These are phyloP conservation scores for Mortierella sp. DNA, from an alignment of 371 early-diverging fungal species.

Conservation along the genomic window DNA sequence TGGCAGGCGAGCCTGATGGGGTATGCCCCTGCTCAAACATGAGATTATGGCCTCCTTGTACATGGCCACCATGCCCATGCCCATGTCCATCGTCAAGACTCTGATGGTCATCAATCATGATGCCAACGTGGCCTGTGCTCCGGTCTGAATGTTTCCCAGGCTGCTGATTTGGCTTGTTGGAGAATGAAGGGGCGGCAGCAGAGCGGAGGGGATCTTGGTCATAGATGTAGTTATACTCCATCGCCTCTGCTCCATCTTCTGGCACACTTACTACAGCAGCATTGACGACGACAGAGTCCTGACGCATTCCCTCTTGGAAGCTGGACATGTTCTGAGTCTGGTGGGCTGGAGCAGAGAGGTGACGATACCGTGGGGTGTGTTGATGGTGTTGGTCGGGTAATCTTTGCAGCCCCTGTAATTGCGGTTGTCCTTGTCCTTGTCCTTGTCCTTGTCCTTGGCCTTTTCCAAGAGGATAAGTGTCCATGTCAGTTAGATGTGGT, in stretches of 20 bases:
- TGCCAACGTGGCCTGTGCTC: slow-evolving; percentile 58
- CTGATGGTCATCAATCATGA: slow-evolving; percentile 53
- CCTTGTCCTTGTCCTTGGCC: slow-evolving; percentile 14
- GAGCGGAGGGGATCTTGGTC: slow-evolving; percentile 4
- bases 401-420: slow-evolving; percentile 13
- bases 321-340: slow-evolving; percentile 45
- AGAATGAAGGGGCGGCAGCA: background rate
- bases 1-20: slow-evolving; percentile 10
- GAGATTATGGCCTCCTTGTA: slow-evolving; percentile 13
- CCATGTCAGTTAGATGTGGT: slow-evolving; percentile 10
- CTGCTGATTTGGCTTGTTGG: background rate
- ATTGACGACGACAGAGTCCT: slow-evolving; percentile 31
- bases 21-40: slow-evolving; percentile 26
- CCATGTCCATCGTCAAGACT: slow-evolving; percentile 12
- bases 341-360: slow-evolving; percentile 44
- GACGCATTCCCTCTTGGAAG: slow-evolving; percentile 49
- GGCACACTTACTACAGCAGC: slow-evolving; percentile 7
- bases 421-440: slow-evolving; percentile 12
- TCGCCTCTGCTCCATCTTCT: slow-evolving; percentile 3
- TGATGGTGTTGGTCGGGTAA: slow-evolving; percentile 21
- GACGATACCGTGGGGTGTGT: slow-evolving; percentile 36
- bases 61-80: slow-evolving; percentile 12
- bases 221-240: background rate
- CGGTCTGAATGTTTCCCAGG: slow-evolving; percentile 15
- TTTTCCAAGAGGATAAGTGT: slow-evolving; percentile 18